Percentiles rank a stretch among this genome's conserved stretches.
phyloP scores from a whole-genome alignment of 2,329 filamentous ascomycete genomes.

The Pseudocercospora ulei region DNA sequence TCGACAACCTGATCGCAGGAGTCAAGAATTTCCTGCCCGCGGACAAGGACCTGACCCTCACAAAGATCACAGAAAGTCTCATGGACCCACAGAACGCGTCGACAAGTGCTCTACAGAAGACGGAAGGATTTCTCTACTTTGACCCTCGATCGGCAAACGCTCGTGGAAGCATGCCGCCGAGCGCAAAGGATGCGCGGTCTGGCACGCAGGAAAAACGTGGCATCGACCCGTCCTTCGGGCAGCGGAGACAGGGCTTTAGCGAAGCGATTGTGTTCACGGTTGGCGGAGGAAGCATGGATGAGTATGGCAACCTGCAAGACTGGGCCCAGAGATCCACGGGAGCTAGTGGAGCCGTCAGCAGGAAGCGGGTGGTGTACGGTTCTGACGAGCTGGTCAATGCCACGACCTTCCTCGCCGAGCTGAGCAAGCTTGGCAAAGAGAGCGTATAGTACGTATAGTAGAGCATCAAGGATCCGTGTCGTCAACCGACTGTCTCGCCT shows the following conservation, averaged over 20 bases:
- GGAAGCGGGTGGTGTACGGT: constrained; percentile 82
- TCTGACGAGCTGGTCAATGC: constrained; percentile 67
- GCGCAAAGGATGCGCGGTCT: constrained; percentile 43
- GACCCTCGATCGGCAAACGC: constrained; percentile 90
- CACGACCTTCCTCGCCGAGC: constrained; percentile 52
- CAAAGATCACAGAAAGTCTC: constrained; percentile 94
- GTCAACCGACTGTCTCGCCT: no score
- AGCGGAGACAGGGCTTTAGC: constrained; percentile 34
- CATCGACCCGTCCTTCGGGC: constrained; percentile 24
- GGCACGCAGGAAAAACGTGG: constrained; percentile 34
- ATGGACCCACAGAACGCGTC: constrained; percentile 92
- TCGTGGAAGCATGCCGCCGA: constrained; percentile 78
- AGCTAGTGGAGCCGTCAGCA: constrained; percentile 48
- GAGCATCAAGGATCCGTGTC: no score
- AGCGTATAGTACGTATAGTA: constrained; percentile 33
- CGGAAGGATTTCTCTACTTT: constrained; percentile 93
- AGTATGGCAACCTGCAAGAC: constrained; percentile 94
- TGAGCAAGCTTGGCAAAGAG: constrained; percentile 50
- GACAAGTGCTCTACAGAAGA: constrained; percentile 87
- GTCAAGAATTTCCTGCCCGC: constrained; percentile 97
- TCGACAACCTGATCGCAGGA: constrained; percentile 86
- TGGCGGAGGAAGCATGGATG: constrained; percentile 95
- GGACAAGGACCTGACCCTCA: constrained; percentile 90
- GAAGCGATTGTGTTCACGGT: constrained; percentile 38
- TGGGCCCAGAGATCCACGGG: constrained; percentile 71